Conservation (phyloP, 2,329 filamentous ascomycete species). For the Huntiella bhutanensis region DNA sequence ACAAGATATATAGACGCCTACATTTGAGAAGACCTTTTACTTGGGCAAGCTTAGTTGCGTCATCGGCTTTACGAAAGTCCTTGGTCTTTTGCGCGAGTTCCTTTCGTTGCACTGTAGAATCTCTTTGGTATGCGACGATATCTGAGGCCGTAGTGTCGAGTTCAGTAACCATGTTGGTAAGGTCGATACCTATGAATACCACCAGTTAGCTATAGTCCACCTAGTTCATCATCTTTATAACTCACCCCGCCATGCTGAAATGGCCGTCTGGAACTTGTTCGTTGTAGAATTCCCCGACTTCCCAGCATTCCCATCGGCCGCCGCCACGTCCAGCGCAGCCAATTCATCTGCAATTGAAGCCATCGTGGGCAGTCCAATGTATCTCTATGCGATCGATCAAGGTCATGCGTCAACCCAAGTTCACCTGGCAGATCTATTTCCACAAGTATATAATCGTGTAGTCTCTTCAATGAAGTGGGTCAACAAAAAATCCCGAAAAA, state of each 20-base stretch:
- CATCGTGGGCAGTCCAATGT: conserved; percentile 11
- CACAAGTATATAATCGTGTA: too few relatives aligned
- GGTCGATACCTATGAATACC: conserved; percentile 51
- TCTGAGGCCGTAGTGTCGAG: conserved; percentile 91
- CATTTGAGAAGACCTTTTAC: conserved; percentile 81
- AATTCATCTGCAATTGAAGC: conserved; percentile 15
- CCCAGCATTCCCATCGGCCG: conserved; percentile 16
- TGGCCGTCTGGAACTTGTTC: conserved; percentile 87
- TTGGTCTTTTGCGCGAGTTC: conserved; percentile 98
- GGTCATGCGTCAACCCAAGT: too few relatives aligned
- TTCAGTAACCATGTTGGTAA: conserved; percentile 63
- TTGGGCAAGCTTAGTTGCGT: conserved; percentile 68
- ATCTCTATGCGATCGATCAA: too few relatives aligned
- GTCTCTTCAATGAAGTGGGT: too few relatives aligned
- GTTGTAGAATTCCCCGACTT: conserved; percentile 36
- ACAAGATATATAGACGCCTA: conserved; percentile 17
- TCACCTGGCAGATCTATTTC: too few relatives aligned
- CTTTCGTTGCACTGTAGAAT: conserved; percentile 89
- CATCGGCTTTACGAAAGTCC: conserved; percentile 86
- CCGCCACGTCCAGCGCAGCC: conserved; percentile 16
- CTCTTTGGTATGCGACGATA: conserved; percentile 79
- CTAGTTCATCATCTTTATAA: not conserved
- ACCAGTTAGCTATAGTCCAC: not conserved
- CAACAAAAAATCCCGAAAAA: too few relatives aligned
- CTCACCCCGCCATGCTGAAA: conserved; percentile 86